Conservation (phyloP, 2,329 filamentous ascomycete genomes). For the Ceratocystis destructans region DNA sequence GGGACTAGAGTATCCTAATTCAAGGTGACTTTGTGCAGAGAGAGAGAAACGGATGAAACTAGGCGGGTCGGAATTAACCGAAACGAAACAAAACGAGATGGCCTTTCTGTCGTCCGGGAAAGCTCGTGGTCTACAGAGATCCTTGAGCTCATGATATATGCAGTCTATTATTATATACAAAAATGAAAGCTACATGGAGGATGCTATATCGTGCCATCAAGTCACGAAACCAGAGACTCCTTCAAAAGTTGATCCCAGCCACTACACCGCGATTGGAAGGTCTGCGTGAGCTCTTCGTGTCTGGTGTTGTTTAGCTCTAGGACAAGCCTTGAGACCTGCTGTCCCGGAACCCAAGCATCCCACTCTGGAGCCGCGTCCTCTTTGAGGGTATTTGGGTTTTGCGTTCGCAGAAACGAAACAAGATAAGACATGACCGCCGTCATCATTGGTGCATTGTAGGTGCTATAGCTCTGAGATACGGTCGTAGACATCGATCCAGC, state of each 20-base stretch:
- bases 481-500: conserved; percentile 24
- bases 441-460: conserved; percentile 34
- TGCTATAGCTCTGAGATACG: conserved; percentile 29
- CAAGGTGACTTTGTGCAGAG: no score
- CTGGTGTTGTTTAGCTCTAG: conserved; percentile 28
- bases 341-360: conserved; percentile 28
- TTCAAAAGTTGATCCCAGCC: background rate
- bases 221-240: conserved; percentile 4
- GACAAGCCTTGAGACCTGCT: conserved; percentile 24
- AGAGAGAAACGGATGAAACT: no score
- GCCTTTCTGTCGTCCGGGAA: no score
- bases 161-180: conserved; percentile 1
- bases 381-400: conserved; percentile 33
- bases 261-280: background rate
- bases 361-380: conserved; percentile 29
- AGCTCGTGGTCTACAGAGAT: background rate
- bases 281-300: conserved; percentile 28
- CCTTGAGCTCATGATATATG: background rate
- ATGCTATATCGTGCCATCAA: background rate
- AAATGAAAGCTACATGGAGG: background rate
- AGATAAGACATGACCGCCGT: conserved; percentile 37
- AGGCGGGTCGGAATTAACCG: no score
- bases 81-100: no score
- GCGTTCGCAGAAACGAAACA: conserved; percentile 34
- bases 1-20: no score